phyloP scores from a whole-genome alignment of 768 basidiomycete species.

The Boletus pseudo-olivaceus region DNA sequence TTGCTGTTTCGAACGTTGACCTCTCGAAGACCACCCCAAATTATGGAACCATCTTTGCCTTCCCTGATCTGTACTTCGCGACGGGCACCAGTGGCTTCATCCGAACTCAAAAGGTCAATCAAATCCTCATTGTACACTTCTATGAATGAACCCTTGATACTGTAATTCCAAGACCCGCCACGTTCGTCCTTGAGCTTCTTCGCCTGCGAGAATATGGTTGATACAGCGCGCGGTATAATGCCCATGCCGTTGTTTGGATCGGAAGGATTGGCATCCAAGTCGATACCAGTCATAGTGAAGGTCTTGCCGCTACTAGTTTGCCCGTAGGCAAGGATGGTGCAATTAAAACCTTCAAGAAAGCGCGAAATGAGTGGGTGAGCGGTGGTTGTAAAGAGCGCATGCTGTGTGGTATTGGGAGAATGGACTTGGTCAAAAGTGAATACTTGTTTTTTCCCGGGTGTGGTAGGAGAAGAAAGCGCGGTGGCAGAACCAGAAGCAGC shows the following conservation, averaged over 20 bases:
- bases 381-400: slow-evolving; percentile 80
- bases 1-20: slow-evolving; percentile 76
- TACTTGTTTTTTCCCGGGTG: slow-evolving; percentile 69
- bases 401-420: slow-evolving; percentile 78
- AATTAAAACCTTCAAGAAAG: slow-evolving; percentile 94
- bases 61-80: slow-evolving; percentile 95
- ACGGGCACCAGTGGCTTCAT: slow-evolving; percentile 60
- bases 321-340: slow-evolving; percentile 52
- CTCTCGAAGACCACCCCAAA: slow-evolving; percentile 95
- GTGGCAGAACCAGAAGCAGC: slow-evolving; percentile 49
- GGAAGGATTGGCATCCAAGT: slow-evolving; percentile 83
- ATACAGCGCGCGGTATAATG: slow-evolving; percentile 92
- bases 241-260: slow-evolving; percentile 85
- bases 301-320: slow-evolving; percentile 36
- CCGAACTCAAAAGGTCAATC: slow-evolving; percentile 84
- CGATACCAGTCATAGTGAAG: slow-evolving; percentile 95
- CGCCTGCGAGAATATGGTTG: slow-evolving; percentile 78
- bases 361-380: slow-evolving; percentile 81
- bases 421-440: slow-evolving; percentile 97
- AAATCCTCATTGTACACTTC: slow-evolving; percentile 99
- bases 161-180: slow-evolving; percentile 70
- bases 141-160: slow-evolving; percentile 87
- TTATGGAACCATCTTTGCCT: slow-evolving; percentile 94
- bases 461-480: slow-evolving; percentile 43
- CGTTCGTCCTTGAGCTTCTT: slow-evolving; percentile 76